Evolutionary conservation across 805 yeast species (phyloP), one percentile per base, ranked within the genome.

Genomic region (Myxozyma monticola): DNA sequence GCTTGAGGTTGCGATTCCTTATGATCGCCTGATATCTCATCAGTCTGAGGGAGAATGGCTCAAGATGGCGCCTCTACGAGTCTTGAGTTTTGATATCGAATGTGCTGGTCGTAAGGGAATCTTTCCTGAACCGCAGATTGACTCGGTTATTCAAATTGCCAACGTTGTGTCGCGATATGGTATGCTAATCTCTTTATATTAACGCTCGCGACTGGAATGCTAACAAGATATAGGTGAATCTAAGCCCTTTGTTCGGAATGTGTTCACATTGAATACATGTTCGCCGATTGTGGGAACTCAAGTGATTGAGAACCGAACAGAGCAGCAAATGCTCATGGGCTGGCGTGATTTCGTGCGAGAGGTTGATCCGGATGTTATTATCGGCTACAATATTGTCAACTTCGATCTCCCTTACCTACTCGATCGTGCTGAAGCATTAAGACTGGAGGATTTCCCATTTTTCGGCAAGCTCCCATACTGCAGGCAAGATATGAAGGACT

Each of bases 91-190:
- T 67, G 99, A 93, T 75, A 93, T 93, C 54, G 99, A 93, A 69
- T 93, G 99, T 77, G 93, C 99, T 2, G 99, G 99, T 38, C 80
- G 99, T 69, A 85, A 88, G 58, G 99, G 99, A 46, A 78, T 93
- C 10, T 93, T 93, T 67, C 99, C 99, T 0, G 99, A 93, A 64
- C 84, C 99, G 1, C 85, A 85, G 54, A 77, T 80, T 40, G 99
- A 93, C 71, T 85, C 96, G 0, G 96, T 93, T 8, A 93, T 93
- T 64, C 99, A 95, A 69, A 95, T 93, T 56, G 99, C 99, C 4
- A 91, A 88, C 64, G 96, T 93, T 25, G 95, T 91, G 1, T 84
- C 88, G 62, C 74, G 80, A 9, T 50, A 53, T 28, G 57, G 99
- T n/a, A n/a, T n/a, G n/a, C n/a, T n/a, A n/a, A n/a, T n/a, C n/a